These are phyloP conservation scores for Alisma plantagoaquatica DNA, from an alignment of 106 monocot genomes.

Conservation along the genomic window DNA sequence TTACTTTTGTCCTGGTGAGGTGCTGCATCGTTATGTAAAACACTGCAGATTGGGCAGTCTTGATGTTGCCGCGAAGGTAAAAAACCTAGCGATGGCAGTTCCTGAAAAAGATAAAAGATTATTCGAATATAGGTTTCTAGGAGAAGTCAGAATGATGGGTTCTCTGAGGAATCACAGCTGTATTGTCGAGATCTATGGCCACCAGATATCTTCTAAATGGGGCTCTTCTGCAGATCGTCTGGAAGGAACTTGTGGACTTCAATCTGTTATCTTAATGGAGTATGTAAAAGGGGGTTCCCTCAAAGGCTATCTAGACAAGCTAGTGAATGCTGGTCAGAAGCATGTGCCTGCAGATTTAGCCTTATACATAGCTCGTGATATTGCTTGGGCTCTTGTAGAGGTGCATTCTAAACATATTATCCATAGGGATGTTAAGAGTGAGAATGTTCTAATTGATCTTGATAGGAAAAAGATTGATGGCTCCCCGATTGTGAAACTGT, in stretches of 20 bases:
- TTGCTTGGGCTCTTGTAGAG: constrained; percentile 75
- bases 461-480: constrained; percentile 46
- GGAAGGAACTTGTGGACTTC: constrained; percentile 45
- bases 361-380: constrained; percentile 57
- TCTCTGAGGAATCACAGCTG: constrained; percentile 73
- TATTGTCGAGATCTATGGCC: constrained; percentile 90
- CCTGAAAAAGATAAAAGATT: constrained; percentile 52
- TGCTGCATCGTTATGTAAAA: constrained; percentile 23
- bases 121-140: constrained; percentile 72
- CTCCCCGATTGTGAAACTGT: constrained; percentile 71
- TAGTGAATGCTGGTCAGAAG: constrained; percentile 48
- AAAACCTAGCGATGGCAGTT: constrained; percentile 37
- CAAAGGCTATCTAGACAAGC: constrained; percentile 76
- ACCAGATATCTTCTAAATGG: constrained; percentile 86
- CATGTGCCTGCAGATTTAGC: constrained; percentile 58
- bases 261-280: constrained; percentile 81
- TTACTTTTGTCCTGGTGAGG: constrained; percentile 12
- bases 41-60: constrained; percentile 58
- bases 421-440: constrained; percentile 95
- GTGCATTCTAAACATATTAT: constrained; percentile 90
- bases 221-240: constrained; percentile 27
- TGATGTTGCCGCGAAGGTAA: constrained; percentile 94
- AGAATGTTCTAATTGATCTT: constrained; percentile 83
- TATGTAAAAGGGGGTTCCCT: constrained; percentile 82
- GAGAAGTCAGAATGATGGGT: constrained; percentile 80